These are phyloP conservation scores for Cyberlindnera bimundalis DNA, from an alignment of 805 yeast species.

Conservation along the genomic window DNA sequence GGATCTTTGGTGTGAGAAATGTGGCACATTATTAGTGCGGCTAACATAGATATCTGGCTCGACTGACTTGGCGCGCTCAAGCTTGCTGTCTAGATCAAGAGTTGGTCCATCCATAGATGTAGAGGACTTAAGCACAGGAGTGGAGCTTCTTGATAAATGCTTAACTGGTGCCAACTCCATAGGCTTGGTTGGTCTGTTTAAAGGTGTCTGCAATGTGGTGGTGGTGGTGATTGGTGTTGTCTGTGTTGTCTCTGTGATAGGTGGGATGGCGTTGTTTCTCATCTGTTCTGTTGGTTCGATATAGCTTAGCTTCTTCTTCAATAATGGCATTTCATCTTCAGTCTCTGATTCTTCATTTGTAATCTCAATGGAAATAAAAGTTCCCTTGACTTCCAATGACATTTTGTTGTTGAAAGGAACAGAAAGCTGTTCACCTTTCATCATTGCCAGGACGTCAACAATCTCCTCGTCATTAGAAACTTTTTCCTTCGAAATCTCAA, in stretches of 20 bases:
- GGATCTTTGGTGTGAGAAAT: constrained; percentile 11
- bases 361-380: constrained; percentile 49
- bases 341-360: constrained; percentile 40
- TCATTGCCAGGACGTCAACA: constrained; percentile 44
- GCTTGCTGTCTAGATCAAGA: neutral
- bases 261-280: constrained; percentile 2
- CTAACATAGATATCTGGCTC: constrained; percentile 6
- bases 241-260: neutral
- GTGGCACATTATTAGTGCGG: neutral
- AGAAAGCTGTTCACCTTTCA: constrained; percentile 57
- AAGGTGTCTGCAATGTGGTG: constrained; percentile 9
- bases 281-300: constrained; percentile 18
- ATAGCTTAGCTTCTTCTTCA: constrained; percentile 20
- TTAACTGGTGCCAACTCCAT: constrained; percentile 13
- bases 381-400: constrained; percentile 69
- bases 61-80: constrained; percentile 14
- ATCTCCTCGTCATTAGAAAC: constrained; percentile 16
- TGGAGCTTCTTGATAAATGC: constrained; percentile 12
- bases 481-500: constrained; percentile 8
- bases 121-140: constrained; percentile 13
- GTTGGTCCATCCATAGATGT: neutral
- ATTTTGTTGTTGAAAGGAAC: constrained; percentile 64
- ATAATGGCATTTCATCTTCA: constrained; percentile 33
- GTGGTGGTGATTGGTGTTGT: neutral
- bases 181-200: constrained; percentile 5